Base-by-base conservation (phyloP, 1,284 basidiomycete species). In the Ganoderma sinense region DNA sequence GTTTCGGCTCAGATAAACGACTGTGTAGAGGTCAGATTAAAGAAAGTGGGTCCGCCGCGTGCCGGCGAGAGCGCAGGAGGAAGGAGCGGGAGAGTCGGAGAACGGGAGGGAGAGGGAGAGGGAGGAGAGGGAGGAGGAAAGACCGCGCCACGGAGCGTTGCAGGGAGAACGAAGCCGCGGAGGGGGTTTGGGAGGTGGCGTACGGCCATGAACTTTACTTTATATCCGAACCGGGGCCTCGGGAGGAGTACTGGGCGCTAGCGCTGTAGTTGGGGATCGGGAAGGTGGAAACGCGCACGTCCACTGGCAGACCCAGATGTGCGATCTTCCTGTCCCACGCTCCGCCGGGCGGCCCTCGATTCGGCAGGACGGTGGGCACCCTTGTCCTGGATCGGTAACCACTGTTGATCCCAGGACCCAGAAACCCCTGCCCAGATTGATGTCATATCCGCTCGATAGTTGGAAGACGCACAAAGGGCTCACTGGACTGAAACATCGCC, bases 1-100 rank as follows among this genome's bases (percentile, higher is more conserved):
- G 68, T 63, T 67, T 33, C 45, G 20, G 69, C 45, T 68, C 39
- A 51, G 61, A 56, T 41, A 69, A 71, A 71, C 4, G 65, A 65
- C 62, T 51, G 76, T 73, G 65, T 51, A 51, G 65, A 69, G 74
- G 73, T 74, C 63, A 56, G 75, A 68, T 48, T 31, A 74, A 75
- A 56, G 73, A 74, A 39, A 23, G 64, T 53, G 23, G 20, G 61
- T 62, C 58, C 62, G 69, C 69, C 62, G 66, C 31, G 53, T 59
- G 66, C 63, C 48, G 45, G 56, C 53, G 69, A 66, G 45, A 55
- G 48, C 23, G 26, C 48, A 14, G 23, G 48, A 5, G 23, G 31
- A 65, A 45, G 61, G 48, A 14, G 43, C 41, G 62, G 43, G 43
- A 61, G 63, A 61, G 65, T 60, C 36, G 39, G 59, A 58, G 59